These are phyloP conservation scores for Fusarium vanettenii DNA, from an alignment of 2,329 filamentous ascomycete genomes.

Conservation along the genomic window DNA sequence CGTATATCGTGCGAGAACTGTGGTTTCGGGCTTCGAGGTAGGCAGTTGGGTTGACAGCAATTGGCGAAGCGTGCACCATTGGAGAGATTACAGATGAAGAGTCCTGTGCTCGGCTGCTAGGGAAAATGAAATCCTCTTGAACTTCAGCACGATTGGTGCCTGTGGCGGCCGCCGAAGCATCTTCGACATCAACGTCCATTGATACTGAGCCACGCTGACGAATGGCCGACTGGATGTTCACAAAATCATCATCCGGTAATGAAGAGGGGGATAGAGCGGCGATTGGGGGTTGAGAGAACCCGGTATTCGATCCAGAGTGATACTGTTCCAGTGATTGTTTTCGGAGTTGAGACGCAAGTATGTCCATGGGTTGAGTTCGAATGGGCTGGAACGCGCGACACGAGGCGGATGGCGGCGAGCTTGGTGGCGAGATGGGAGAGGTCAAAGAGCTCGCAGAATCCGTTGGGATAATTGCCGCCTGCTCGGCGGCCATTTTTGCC, in stretches of 20 bases:
- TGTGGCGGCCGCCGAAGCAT: neutral
- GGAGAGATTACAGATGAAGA: neutral
- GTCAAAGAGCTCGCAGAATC: neutral
- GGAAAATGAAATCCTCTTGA: neutral
- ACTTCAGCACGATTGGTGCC: neutral
- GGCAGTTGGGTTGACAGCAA: slow-evolving; percentile 3
- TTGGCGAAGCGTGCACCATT: neutral
- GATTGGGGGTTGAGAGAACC: neutral
- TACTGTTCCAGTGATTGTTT: slow-evolving; percentile 36
- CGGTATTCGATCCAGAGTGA: neutral
- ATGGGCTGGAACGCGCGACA: slow-evolving; percentile 1
- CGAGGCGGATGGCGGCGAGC: slow-evolving; percentile 19
- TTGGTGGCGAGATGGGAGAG: slow-evolving; percentile 35
- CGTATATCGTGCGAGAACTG: slow-evolving; percentile 1
- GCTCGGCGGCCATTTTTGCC: slow-evolving; percentile 11
- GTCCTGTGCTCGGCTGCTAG: neutral
- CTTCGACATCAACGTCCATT: slow-evolving; percentile 33
- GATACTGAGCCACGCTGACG: neutral
- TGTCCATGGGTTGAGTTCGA: slow-evolving; percentile 31
- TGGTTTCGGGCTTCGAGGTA: slow-evolving; percentile 1
- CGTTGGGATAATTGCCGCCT: slow-evolving; percentile 1
- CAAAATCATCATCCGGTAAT: slow-evolving; percentile 26
- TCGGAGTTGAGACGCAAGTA: slow-evolving; percentile 37
- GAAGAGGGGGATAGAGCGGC: slow-evolving; percentile 32
- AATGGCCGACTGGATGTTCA: slow-evolving; percentile 5